Base-by-base conservation (phyloP, 345 rosid genomes). In the Hibiscus mutabilis region DNA sequence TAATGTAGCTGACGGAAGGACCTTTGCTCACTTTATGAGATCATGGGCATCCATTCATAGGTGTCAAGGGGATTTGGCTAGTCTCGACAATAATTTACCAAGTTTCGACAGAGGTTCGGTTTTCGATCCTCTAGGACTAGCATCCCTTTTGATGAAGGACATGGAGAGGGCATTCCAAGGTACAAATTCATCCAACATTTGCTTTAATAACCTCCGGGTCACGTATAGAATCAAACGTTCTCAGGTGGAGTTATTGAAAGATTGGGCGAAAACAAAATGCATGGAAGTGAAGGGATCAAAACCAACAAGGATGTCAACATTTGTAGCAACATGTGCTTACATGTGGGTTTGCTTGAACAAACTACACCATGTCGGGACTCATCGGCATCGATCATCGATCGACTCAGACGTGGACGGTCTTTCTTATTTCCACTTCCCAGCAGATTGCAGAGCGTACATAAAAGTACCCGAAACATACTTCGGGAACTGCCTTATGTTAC, bases 1-100 rank as follows among this genome's bases (percentile, higher is more conserved):
- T 29, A 83, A 74, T 60, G 86, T 46, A 2, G 84, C 84, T 13
- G 85, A 85, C 27, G 79, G 73, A 40, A 81, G 81, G 35, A 76
- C 84, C 19, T 76, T 85, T 60, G 42, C 75, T 72, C 68, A 77
- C 52, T 83, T 83, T 65, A 37, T 83, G 49, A 85, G 74, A 51
- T 24, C 80, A 1, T 83, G 85, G 88, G 67, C 80, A 6, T 70
- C 77, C 1, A 14, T 75, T 5, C 40, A 66, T 46, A 24, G 22
- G 1, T 70, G 66, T 44, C 19, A 6, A 66, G 63, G 46, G 13
- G 60, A 55, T 27, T 46, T 65, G 24, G 44, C 16, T 27, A 15
- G 12, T 60, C 1, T 27, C 1, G 10, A 18, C 42, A 22, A 10
- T 15, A 44, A n/a, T 58, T 27, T 19, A 3, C 80, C 80, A 8